Conservation (phyloP, 202 grass and related monocot genomes). For the Alloteropsis angusta region DNA sequence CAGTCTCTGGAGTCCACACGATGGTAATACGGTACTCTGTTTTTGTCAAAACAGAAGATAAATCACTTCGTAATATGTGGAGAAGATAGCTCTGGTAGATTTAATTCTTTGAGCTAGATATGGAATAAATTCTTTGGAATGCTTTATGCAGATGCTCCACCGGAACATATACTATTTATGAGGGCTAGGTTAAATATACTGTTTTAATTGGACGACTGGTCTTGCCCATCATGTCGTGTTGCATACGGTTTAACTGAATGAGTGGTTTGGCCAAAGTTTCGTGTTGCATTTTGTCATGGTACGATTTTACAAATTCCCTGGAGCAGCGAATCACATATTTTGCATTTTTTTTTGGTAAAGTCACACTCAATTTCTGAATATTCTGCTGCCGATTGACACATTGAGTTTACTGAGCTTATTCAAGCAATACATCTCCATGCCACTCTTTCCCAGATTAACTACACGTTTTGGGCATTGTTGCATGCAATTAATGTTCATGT, state of each 20-base stretch:
- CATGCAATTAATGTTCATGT: not conserved
- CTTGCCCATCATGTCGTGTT: not conserved
- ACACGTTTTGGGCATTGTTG: not conserved
- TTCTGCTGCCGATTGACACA: not conserved
- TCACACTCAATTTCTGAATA: not conserved
- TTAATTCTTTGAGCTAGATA: conserved; percentile 13
- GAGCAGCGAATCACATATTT: not conserved
- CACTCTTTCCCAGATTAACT: not conserved
- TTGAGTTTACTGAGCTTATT: not conserved
- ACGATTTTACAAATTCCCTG: not conserved
- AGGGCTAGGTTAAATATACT: conserved; percentile 5
- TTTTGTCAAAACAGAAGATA: not conserved
- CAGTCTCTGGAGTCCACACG: not conserved
- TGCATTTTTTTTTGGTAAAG: not conserved
- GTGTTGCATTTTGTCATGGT: too few species aligned
- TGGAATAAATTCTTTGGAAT: conserved; percentile 23
- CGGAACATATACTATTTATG: conserved; percentile 19
- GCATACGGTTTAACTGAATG: not conserved
- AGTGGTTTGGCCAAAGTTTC: not conserved
- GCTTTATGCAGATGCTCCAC: conserved; percentile 9
- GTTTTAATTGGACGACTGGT: not conserved
- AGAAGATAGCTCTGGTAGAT: not conserved
- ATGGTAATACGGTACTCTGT: not conserved
- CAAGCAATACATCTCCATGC: not conserved
- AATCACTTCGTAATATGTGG: not conserved